Base-by-base conservation (phyloP, 768 basidiomycete genomes). In the Leucosporidium creatinivorum region DNA sequence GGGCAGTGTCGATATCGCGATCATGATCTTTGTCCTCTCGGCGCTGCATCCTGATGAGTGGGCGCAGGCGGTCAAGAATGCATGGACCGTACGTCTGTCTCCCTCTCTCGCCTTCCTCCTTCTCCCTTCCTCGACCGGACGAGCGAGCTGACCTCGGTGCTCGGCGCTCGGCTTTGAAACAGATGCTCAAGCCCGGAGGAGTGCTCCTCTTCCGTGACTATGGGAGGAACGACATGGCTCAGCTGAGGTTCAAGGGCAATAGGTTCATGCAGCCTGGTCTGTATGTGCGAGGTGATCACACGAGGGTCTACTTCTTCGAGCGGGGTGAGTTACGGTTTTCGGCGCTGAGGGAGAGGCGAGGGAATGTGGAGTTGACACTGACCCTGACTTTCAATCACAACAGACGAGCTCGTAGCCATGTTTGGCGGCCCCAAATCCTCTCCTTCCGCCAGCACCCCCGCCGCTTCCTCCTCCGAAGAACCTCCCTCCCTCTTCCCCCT, bases 301-400 rank as follows among this genome's bases (percentile, higher is more conserved):
- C 96, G 0, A 83, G 96, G 49, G 96, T 99, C 0, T 98, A 97
- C 78, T 99, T 98, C 78, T 99, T 99, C 72, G 88, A 90, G 68
- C 77, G 89, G 17, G 89, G 93, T 90, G 58, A 55, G 76, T 56
- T 33, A 0, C 68, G 21, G 31, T 6, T 21, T 31, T 54, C 15
- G 3, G 18, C 17, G 36, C 21, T 56, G 21, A 13, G 8, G 39
- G 39, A 17, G 39, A 44, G 39, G 39, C 51, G n/a, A n/a, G 30
- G 17, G 17, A 30, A 23, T 21, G 13, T 23, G 25, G 33, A 4
- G 47, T 23, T 44, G 19, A 23, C 0, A 1, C 26, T 30, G n/a
- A 56, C 19, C 28, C n/a, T 48, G 25, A 1, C 49, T 49, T 4
- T 39, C 0, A 9, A 30, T 9, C 4, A 26, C 58, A 2, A 44